Conservation (phyloP, 1,139 yeast genomes). For the Debaryomycetaceae sp. region DNA sequence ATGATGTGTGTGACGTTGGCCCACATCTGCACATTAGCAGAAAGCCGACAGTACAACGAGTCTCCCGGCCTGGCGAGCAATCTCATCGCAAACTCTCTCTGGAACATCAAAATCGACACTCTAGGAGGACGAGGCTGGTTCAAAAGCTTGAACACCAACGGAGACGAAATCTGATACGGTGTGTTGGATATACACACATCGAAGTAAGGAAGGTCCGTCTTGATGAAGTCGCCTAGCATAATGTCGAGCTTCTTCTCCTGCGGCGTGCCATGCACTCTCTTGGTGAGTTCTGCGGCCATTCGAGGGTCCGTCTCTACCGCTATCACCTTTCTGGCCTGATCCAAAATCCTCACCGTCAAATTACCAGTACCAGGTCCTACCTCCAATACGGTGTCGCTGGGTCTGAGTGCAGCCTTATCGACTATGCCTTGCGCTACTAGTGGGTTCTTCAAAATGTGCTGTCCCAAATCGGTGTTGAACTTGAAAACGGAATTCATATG, state of each 20-base stretch:
- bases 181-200: constrained; percentile 96
- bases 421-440: constrained; percentile 97
- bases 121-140: constrained; percentile 94
- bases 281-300: constrained; percentile 98
- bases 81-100: constrained; percentile 92
- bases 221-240: constrained; percentile 92
- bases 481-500: constrained; percentile 83
- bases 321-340: constrained; percentile 84
- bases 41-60: constrained; percentile 80
- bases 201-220: constrained; percentile 90
- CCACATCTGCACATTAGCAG: constrained; percentile 99
- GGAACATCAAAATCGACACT: constrained; percentile 95
- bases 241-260: constrained; percentile 88
- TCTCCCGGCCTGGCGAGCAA: constrained; percentile 96
- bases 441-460: constrained; percentile 94
- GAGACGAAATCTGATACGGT: constrained; percentile 96
- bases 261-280: constrained; percentile 96
- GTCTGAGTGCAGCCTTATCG: constrained; percentile 89
- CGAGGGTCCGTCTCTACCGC: constrained; percentile 99
- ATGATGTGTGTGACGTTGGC: constrained; percentile 95
- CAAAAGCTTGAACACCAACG: constrained; percentile 86
- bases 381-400: constrained; percentile 89
- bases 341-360: constrained; percentile 86
- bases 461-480: constrained; percentile 95
- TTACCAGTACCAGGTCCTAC: constrained; percentile 99